These are phyloP conservation scores for Xylaria palmicola DNA, from an alignment of 495 filamentous ascomycete species.

Conservation along the genomic window DNA sequence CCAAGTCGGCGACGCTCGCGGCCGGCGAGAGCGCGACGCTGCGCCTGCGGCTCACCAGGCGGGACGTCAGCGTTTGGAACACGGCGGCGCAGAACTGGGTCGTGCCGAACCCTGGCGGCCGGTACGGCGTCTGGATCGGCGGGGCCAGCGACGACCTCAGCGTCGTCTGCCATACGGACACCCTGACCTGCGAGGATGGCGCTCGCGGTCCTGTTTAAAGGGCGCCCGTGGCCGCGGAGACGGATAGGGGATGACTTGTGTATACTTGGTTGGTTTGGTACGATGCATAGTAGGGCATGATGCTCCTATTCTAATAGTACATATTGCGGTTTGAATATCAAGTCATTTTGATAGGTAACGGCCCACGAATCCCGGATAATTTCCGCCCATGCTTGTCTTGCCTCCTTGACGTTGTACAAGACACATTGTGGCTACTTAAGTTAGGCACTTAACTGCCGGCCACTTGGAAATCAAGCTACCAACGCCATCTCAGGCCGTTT, in stretches of 20 bases:
- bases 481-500: not conserved
- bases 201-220: slow-evolving; percentile 32
- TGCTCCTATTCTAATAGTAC: not conserved
- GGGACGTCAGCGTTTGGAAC: slow-evolving; percentile 75
- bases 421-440: no score
- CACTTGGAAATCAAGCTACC: not conserved
- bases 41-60: slow-evolving; percentile 57
- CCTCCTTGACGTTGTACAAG: not conserved
- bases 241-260: not conserved
- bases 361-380: no score
- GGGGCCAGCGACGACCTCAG: slow-evolving; percentile 41
- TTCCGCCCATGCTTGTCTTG: not conserved
- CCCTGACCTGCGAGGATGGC: slow-evolving; percentile 34
- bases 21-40: slow-evolving; percentile 50
- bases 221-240: no score
- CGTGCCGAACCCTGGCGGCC: slow-evolving; percentile 37
- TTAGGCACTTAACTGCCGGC: no score
- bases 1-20: slow-evolving; percentile 61
- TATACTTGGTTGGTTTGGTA: no score
- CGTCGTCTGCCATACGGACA: slow-evolving; percentile 40
- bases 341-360: no score
- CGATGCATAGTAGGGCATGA: not conserved
- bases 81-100: slow-evolving; percentile 68
- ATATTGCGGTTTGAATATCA: not conserved
- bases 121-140: slow-evolving; percentile 44